Evolutionary conservation across 2,329 filamentous ascomycete species (phyloP).

Genomic region (Apiospora pterosperma): DNA sequence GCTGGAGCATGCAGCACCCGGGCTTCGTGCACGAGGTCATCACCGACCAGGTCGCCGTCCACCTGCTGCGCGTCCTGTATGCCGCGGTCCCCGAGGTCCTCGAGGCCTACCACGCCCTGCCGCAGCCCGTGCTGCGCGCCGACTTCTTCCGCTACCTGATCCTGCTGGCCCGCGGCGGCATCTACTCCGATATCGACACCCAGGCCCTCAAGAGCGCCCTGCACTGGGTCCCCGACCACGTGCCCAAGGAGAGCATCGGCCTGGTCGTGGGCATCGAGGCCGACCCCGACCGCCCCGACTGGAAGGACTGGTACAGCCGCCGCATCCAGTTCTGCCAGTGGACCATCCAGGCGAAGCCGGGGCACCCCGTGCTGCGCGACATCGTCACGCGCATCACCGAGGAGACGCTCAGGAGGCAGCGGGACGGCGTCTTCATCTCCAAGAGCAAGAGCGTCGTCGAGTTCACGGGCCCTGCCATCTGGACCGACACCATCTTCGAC

Average conservation of each 20-base stretch:
- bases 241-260: conserved; percentile 75
- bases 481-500: conserved; percentile 88
- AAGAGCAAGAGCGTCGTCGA: conserved; percentile 80
- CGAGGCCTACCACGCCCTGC: conserved; percentile 71
- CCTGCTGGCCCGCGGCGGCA: conserved; percentile 56
- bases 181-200: conserved; percentile 92
- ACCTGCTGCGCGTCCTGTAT: conserved; percentile 83
- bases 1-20: conserved; percentile 84
- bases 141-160: conserved; percentile 78
- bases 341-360: conserved; percentile 95
- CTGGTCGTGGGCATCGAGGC: conserved; percentile 94
- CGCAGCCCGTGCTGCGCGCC: conserved; percentile 71
- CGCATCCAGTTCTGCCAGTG: conserved; percentile 98
- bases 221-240: conserved; percentile 79
- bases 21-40: conserved; percentile 96
- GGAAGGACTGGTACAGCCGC: conserved; percentile 93
- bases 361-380: conserved; percentile 86
- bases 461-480: conserved; percentile 89
- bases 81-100: conserved; percentile 75
- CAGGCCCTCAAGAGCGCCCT: conserved; percentile 76
- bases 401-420: conserved; percentile 73
- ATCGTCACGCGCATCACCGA: conserved; percentile 83
- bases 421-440: conserved; percentile 40
- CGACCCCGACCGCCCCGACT: conserved; percentile 88
- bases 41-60: conserved; percentile 80